phyloP scores from a whole-genome alignment of 2,329 filamentous ascomycete species.

The Emmonsiellopsis sp. region DNA sequence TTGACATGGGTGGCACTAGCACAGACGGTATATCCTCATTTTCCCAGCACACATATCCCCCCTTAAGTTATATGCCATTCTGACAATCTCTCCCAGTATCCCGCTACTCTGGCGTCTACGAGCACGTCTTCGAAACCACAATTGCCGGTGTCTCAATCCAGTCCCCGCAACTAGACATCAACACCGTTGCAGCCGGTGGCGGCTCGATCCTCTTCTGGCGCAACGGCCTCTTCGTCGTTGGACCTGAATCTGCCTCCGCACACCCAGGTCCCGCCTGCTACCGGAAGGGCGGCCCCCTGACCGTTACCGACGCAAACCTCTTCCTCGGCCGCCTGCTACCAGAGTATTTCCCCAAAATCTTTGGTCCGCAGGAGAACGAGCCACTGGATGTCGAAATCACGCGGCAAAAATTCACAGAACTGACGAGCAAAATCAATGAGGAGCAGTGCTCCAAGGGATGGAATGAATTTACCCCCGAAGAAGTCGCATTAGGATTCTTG shows the following conservation, averaged over 20 bases:
- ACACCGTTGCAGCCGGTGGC: constrained; percentile 86
- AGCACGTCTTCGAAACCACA: constrained; percentile 90
- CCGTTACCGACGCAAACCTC: constrained; percentile 86
- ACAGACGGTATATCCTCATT: constrained; percentile 49
- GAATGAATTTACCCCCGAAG: constrained; percentile 64
- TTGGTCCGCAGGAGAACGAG: constrained; percentile 81
- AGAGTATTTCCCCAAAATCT: constrained; percentile 94
- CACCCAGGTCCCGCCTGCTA: constrained; percentile 91
- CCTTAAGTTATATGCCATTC: neutral
- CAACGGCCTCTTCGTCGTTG: constrained; percentile 85
- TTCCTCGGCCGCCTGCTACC: constrained; percentile 78
- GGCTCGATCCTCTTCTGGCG: constrained; percentile 63
- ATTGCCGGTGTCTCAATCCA: constrained; percentile 92
- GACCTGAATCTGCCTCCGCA: constrained; percentile 82
- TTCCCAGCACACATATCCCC: neutral
- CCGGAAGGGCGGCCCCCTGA: constrained; percentile 79
- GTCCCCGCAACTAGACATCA: constrained; percentile 86
- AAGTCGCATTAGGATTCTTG: constrained; percentile 34
- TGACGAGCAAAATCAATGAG: constrained; percentile 68
- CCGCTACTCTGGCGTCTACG: constrained; percentile 76
- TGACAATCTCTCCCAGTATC: constrained; percentile 46
- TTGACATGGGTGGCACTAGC: constrained; percentile 91
- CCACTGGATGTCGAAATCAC: constrained; percentile 70
- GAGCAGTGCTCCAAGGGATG: constrained; percentile 44
- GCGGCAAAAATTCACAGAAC: constrained; percentile 62